phyloP scores from a whole-genome alignment of 257 asterid genomes.

The Datura wrightii region DNA sequence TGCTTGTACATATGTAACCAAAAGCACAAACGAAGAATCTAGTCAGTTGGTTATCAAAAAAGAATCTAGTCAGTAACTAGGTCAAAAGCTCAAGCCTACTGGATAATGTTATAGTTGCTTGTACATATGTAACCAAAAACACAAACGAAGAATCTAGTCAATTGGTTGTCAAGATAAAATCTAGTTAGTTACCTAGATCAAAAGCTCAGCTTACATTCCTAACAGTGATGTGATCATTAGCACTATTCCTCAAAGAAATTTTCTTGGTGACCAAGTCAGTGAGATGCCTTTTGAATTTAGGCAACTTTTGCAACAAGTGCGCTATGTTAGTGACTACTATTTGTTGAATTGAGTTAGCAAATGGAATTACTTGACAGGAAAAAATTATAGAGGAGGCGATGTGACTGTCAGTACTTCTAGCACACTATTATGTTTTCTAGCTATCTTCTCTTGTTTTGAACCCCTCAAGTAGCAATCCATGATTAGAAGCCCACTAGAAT shows the following conservation, averaged over 20 bases:
- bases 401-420: not conserved
- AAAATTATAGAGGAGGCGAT: not conserved
- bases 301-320: not conserved
- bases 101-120: not conserved
- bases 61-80: not conserved
- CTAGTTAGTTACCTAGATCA: not conserved
- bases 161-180: not conserved
- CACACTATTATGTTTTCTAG: not conserved
- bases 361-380: not conserved
- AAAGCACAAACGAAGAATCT: not conserved
- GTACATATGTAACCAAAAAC: not conserved
- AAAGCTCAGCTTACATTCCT: not conserved
- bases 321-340: not conserved
- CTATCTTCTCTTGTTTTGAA: constrained; percentile 22
- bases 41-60: not conserved
- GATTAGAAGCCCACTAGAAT: not conserved
- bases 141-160: not conserved
- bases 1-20: not conserved
- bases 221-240: not conserved
- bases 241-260: not conserved
- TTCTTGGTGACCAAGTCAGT: constrained; percentile 3
- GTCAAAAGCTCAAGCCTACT: not conserved
- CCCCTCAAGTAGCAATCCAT: constrained; percentile 21
- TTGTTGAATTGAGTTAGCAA: constrained; percentile 7
- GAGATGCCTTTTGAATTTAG: not conserved